These are phyloP conservation scores for Neurospora sp. DNA, from an alignment of 2,329 filamentous ascomycete genomes.

Conservation along the genomic window DNA sequence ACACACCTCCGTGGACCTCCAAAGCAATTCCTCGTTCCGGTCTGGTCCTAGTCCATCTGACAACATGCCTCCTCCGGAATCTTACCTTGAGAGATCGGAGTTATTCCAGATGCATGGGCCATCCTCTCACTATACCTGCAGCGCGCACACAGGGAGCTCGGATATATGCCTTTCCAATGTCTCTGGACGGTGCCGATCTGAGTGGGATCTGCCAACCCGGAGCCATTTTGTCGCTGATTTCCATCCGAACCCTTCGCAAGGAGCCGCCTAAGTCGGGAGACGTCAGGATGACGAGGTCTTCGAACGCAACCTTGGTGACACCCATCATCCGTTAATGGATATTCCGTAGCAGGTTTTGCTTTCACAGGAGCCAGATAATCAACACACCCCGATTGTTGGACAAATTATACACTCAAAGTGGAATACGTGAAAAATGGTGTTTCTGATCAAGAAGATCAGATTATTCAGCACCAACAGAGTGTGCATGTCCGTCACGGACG, in stretches of 20 bases:
- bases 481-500: neutral
- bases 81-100: neutral
- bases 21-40: constrained; percentile 4
- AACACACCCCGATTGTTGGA: neutral
- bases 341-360: neutral
- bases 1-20: neutral
- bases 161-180: constrained; percentile 5
- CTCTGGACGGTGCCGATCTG: neutral
- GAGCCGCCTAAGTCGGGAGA: neutral
- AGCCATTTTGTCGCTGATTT: neutral
- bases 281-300: neutral
- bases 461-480: neutral
- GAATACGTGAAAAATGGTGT: neutral
- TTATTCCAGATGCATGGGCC: constrained; percentile 4
- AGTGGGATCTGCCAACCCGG: neutral
- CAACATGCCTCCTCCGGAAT: neutral
- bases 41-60: neutral
- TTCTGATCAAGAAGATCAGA: neutral
- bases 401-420: neutral
- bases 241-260: neutral
- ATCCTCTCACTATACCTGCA: constrained; percentile 5
- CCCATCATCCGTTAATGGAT: neutral
- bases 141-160: constrained; percentile 5
- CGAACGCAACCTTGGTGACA: neutral
- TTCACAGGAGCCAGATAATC: neutral